phyloP scores from a whole-genome alignment of 768 basidiomycete species.

The Phanerochaete carnosa region DNA sequence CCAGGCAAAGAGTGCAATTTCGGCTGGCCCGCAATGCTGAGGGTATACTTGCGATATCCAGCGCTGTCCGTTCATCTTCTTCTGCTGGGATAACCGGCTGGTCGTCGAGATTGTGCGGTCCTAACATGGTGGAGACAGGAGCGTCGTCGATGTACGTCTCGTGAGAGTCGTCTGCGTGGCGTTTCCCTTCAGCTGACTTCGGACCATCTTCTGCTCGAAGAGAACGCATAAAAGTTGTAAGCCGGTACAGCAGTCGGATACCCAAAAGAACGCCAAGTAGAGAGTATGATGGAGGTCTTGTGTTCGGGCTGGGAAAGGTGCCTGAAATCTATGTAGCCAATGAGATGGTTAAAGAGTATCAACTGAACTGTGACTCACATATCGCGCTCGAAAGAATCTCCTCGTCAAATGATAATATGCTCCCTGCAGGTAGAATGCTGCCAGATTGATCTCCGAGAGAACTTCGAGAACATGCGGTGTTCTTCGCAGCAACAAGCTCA shows the following conservation, averaged over 20 bases:
- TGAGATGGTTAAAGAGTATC: neutral
- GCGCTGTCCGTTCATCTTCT: slow-evolving; percentile 64
- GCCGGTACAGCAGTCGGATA: slow-evolving; percentile 60
- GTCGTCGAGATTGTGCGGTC: slow-evolving; percentile 46
- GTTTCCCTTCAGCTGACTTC: slow-evolving; percentile 33
- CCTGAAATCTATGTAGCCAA: slow-evolving; percentile 58
- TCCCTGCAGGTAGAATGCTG: slow-evolving; percentile 76
- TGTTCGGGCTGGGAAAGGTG: slow-evolving; percentile 64
- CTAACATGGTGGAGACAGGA: slow-evolving; percentile 56
- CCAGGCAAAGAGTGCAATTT: slow-evolving; percentile 81
- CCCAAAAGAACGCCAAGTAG: slow-evolving; percentile 73
- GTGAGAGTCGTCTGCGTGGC: slow-evolving; percentile 27
- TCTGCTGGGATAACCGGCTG: slow-evolving; percentile 57
- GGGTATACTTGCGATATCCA: slow-evolving; percentile 59
- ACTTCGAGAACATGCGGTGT: slow-evolving; percentile 55
- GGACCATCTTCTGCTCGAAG: slow-evolving; percentile 18
- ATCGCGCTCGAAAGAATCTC: slow-evolving; percentile 62
- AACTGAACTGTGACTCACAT: slow-evolving; percentile 43
- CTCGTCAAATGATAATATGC: slow-evolving; percentile 74
- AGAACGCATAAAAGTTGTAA: slow-evolving; percentile 43
- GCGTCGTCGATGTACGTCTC: slow-evolving; percentile 56
- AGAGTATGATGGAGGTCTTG: slow-evolving; percentile 82
- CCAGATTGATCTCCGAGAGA: slow-evolving; percentile 69
- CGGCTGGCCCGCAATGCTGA: slow-evolving; percentile 50
- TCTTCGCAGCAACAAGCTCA: slow-evolving; percentile 28